phyloP scores from a whole-genome alignment of 129 eudicot genomes.

The Lactuca sativa region DNA sequence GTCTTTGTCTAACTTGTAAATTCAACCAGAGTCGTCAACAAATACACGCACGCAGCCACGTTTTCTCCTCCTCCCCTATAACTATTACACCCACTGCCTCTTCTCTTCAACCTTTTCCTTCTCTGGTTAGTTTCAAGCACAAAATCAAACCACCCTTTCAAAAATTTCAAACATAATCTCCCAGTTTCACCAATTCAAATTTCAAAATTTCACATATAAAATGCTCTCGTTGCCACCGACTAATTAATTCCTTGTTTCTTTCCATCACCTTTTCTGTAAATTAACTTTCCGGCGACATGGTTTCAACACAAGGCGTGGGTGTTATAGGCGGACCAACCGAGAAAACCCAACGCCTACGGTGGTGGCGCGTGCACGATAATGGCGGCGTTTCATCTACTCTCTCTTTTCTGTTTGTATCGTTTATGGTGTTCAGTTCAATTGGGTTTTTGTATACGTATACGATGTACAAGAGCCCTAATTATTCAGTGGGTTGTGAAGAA shows the following conservation, averaged over 20 bases:
- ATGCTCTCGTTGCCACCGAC: not conserved
- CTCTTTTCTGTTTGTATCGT: constrained; percentile 27
- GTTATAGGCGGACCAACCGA: constrained; percentile 27
- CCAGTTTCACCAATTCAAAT: not conserved
- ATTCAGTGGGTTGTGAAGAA: constrained; percentile 50
- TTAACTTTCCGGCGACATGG: constrained; percentile 25
- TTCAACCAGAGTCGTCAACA: constrained; percentile 33
- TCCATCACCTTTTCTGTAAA: constrained; percentile 28
- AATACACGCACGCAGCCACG: constrained; percentile 44
- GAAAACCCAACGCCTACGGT: constrained; percentile 29
- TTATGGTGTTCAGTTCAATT: constrained; percentile 29
- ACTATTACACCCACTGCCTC: constrained; percentile 28
- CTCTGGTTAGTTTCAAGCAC: not conserved
- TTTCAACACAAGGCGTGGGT: not conserved
- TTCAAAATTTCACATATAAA: not conserved
- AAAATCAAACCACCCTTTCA: not conserved
- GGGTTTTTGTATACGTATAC: constrained; percentile 29
- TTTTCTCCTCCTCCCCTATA: constrained; percentile 24
- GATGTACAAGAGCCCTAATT: constrained; percentile 15
- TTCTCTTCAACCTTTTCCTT: constrained; percentile 8
- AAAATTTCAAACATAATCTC: not conserved
- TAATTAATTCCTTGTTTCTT: not conserved
- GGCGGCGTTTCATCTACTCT: constrained; percentile 35
- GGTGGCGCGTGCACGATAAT: constrained; percentile 40
- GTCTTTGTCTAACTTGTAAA: constrained; percentile 25